phyloP scores from a whole-genome alignment of 441 rosid genomes.

The Breynia disticha region DNA sequence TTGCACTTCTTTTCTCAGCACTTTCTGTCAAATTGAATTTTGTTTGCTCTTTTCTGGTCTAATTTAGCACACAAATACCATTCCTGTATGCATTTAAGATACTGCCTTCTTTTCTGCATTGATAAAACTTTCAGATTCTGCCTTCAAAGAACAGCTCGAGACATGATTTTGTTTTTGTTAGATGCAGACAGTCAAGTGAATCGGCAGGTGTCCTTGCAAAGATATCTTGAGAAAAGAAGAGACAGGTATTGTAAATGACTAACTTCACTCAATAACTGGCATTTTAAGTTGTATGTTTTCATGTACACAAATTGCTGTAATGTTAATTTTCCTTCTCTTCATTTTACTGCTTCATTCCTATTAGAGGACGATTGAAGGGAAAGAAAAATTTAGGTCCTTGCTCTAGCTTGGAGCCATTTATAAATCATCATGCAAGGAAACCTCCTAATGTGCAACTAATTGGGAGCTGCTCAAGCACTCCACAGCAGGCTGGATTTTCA shows the following conservation, averaged over 20 bases:
- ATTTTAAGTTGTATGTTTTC: no score
- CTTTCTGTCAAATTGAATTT: no score
- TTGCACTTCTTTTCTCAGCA: no score
- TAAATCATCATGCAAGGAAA: conserved; percentile 38
- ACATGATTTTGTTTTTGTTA: conserved; percentile 11
- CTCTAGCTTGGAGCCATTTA: conserved; percentile 45
- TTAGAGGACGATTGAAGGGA: conserved; percentile 51
- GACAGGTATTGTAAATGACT: conserved; percentile 47
- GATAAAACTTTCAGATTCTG: no score
- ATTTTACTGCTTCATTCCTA: conserved; percentile 6
- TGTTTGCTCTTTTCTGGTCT: no score
- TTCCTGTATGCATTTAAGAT: no score
- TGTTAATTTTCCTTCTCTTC: neutral
- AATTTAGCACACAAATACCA: no score
- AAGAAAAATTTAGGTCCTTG: conserved; percentile 44
- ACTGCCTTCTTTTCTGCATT: no score
- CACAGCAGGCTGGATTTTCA: conserved; percentile 32
- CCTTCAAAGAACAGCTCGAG: no score
- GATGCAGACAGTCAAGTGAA: conserved; percentile 62
- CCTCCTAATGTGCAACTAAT: conserved; percentile 44
- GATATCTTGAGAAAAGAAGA: conserved; percentile 65
- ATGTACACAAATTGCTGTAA: no score
- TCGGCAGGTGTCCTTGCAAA: conserved; percentile 57
- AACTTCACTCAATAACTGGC: neutral
- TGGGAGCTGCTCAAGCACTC: conserved; percentile 30